Percentiles rank a stretch among this genome's conserved stretches.
Conservation (phyloP, 495 filamentous ascomycete genomes). For the Astrothelium macrocarpum region DNA sequence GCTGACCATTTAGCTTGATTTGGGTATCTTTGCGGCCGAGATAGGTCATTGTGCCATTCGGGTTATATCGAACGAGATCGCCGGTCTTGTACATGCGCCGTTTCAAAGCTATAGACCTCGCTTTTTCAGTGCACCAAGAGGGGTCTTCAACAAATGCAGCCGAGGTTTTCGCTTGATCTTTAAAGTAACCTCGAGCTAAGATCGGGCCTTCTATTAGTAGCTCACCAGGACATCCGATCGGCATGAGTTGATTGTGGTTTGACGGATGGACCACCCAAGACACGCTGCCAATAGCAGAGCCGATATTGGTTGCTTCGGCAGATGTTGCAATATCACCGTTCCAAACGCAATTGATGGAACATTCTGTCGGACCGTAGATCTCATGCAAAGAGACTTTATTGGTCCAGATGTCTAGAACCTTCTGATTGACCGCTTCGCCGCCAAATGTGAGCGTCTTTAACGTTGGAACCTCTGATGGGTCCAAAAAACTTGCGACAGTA, state of each 20-base stretch:
- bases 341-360: constrained; percentile 49
- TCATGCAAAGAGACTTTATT: constrained; percentile 56
- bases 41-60: constrained; percentile 11
- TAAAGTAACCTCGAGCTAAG: constrained; percentile 32
- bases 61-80: constrained; percentile 23
- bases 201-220: constrained; percentile 33
- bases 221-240: constrained; percentile 35
- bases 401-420: constrained; percentile 64
- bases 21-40: constrained; percentile 19
- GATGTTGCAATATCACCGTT: constrained; percentile 55
- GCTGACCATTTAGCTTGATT: constrained; percentile 24
- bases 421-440: constrained; percentile 60
- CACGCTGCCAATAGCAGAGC: constrained; percentile 17
- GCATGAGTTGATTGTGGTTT: constrained; percentile 26
- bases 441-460: constrained; percentile 63
- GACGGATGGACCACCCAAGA: constrained; percentile 34
- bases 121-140: constrained; percentile 11
- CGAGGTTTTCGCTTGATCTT: constrained; percentile 28
- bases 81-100: constrained; percentile 27
- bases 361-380: constrained; percentile 78
- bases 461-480: constrained; percentile 57
- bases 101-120: background rate
- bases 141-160: constrained; percentile 27
- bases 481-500: constrained; percentile 50
- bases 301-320: constrained; percentile 19